Evolutionary conservation across 192 early-diverging fungal genomes (phyloP).

Genomic region (Phlyctochytrium arcticum): DNA sequence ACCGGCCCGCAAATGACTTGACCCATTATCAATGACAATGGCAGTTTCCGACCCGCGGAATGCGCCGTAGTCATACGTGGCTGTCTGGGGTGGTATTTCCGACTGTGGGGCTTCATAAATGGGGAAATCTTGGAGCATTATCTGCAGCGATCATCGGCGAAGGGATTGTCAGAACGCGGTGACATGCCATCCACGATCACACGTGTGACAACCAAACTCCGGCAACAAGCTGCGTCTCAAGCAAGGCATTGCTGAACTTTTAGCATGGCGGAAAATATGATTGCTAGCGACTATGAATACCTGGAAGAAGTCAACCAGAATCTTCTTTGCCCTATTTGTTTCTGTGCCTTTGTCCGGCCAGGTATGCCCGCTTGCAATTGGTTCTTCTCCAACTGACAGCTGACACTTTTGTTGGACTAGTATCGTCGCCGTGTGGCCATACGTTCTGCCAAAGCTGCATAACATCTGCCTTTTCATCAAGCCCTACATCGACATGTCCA

Average conservation of each 20-base stretch:
- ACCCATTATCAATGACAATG: constrained; percentile 73
- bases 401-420: constrained; percentile 12
- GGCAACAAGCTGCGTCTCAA: too few relatives aligned
- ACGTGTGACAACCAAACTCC: too few relatives aligned
- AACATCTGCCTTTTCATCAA: constrained; percentile 43
- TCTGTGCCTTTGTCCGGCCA: constrained; percentile 46
- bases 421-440: constrained; percentile 46
- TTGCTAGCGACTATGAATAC: constrained; percentile 27
- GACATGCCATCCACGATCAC: too few relatives aligned
- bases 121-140: too few relatives aligned
- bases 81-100: neutral
- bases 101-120: too few relatives aligned
- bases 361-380: neutral
- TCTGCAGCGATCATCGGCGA: too few relatives aligned
- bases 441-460: constrained; percentile 67
- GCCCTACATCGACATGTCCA: constrained; percentile 41
- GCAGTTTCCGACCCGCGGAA: constrained; percentile 30
- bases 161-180: too few relatives aligned
- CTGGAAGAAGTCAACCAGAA: constrained; percentile 23
- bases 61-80: constrained; percentile 5
- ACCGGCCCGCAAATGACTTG: constrained; percentile 74
- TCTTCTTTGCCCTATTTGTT: constrained; percentile 35
- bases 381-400: neutral
- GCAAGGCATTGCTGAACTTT: too few relatives aligned
- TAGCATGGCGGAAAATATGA: too few relatives aligned